phyloP scores from a whole-genome alignment of 345 rosid genomes.

The Linum lewisii region DNA sequence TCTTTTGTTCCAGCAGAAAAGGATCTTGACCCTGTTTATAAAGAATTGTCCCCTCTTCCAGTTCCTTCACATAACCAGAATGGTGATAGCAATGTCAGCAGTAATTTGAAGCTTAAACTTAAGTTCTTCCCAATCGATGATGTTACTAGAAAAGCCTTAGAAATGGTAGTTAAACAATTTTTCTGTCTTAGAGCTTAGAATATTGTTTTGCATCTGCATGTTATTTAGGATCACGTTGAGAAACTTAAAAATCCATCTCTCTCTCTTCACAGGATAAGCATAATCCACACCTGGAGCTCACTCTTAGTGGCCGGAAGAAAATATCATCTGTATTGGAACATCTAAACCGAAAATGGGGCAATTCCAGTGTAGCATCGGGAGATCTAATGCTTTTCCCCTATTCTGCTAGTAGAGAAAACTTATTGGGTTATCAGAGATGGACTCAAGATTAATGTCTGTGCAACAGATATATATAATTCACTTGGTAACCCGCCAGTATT shows the following conservation, averaged over 20 bases:
- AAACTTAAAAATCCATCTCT: conserved; percentile 14
- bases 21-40: conserved; percentile 32
- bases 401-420: conserved; percentile 49
- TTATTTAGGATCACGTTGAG: not conserved
- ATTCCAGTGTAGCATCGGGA: conserved; percentile 71
- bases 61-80: conserved; percentile 38
- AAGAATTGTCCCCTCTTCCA: conserved; percentile 30
- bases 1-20: conserved; percentile 33
- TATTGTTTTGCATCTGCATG: conserved; percentile 12
- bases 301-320: conserved; percentile 88
- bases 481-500: conserved; percentile 72
- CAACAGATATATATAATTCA: conserved; percentile 62
- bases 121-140: conserved; percentile 96
- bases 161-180: conserved; percentile 48
- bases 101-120: conserved; percentile 71
- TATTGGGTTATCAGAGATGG: conserved; percentile 58
- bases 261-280: conserved; percentile 69
- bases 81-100: conserved; percentile 36
- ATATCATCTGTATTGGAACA: conserved; percentile 93
- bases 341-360: conserved; percentile 92
- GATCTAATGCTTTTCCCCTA: conserved; percentile 80
- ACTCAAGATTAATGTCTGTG: conserved; percentile 51
- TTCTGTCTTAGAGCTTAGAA: conserved; percentile 14
- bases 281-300: conserved; percentile 94
- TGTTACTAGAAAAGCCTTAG: conserved; percentile 69